These are phyloP conservation scores for Boletellus ananas DNA, from an alignment of 768 basidiomycete species.

Conservation along the genomic window DNA sequence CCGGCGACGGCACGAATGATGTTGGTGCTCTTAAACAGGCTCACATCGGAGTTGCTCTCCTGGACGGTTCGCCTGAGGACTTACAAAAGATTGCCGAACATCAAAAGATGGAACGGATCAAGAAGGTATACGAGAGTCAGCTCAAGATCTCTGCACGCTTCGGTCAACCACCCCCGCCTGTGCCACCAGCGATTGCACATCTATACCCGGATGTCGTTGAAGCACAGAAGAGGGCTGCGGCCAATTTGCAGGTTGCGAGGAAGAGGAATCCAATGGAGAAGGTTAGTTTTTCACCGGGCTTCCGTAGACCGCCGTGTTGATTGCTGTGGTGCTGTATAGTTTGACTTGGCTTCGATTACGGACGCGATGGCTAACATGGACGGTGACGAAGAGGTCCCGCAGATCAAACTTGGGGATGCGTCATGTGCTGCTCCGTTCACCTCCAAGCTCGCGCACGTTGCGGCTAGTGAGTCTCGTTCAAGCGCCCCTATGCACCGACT, in stretches of 20 bases:
- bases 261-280: constrained; percentile 89
- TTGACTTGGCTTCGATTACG: constrained; percentile 75
- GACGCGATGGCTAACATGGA: constrained; percentile 90
- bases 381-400: constrained; percentile 90
- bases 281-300: constrained; percentile 39
- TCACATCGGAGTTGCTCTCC: constrained; percentile 89
- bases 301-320: neutral
- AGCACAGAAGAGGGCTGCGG: constrained; percentile 79
- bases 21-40: constrained; percentile 98
- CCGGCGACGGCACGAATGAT: constrained; percentile 98
- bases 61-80: constrained; percentile 90
- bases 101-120: constrained; percentile 83
- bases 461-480: constrained; percentile 67
- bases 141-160: constrained; percentile 86
- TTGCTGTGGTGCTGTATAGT: constrained; percentile 40
- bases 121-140: constrained; percentile 97
- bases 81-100: constrained; percentile 92
- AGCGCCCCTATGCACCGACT: neutral
- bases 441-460: constrained; percentile 95
- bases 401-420: constrained; percentile 99
- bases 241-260: constrained; percentile 59
- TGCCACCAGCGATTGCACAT: constrained; percentile 83
- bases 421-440: constrained; percentile 99
- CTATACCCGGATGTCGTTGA: constrained; percentile 87
- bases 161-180: constrained; percentile 90